Conservation (phyloP, 345 rosid genomes). For the Heritiera fomes region DNA sequence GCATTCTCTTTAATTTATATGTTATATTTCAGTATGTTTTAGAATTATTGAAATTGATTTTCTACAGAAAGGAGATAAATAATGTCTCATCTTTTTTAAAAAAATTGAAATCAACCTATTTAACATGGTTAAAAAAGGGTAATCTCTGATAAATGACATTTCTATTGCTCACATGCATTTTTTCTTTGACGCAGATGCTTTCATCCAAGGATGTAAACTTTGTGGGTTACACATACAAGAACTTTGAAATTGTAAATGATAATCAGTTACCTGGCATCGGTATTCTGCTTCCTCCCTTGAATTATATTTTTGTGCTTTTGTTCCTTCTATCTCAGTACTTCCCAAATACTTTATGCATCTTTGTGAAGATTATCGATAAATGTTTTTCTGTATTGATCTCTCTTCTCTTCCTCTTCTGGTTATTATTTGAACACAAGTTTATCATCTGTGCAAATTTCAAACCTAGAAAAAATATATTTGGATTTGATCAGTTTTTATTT, state of each 20-base stretch:
- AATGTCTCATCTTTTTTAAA: background rate
- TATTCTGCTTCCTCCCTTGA: conserved; percentile 32
- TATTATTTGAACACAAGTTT: conserved; percentile 7
- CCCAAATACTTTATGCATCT: background rate
- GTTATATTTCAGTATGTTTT: background rate
- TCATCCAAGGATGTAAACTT: conserved; percentile 94
- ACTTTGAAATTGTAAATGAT: conserved; percentile 90
- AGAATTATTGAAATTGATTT: background rate
- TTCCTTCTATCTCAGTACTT: conserved; percentile 14
- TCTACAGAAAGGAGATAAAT: background rate
- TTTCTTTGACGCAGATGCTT: conserved; percentile 67
- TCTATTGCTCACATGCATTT: background rate
- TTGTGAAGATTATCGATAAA: conserved; percentile 8
- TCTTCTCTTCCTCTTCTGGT: background rate
- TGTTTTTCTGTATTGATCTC: background rate
- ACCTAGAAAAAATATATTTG: background rate
- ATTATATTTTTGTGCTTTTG: background rate
- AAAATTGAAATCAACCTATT: background rate
- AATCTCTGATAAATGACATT: conserved; percentile 1
- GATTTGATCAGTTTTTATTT: conserved; percentile 3
- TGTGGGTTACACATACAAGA: conserved; percentile 98
- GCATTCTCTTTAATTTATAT: background rate
- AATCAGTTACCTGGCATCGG: conserved; percentile 91
- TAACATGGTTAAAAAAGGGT: background rate
- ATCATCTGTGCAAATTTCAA: conserved; percentile 1